phyloP scores from a whole-genome alignment of 176 grass and related monocot species.

The Carex parvula region DNA sequence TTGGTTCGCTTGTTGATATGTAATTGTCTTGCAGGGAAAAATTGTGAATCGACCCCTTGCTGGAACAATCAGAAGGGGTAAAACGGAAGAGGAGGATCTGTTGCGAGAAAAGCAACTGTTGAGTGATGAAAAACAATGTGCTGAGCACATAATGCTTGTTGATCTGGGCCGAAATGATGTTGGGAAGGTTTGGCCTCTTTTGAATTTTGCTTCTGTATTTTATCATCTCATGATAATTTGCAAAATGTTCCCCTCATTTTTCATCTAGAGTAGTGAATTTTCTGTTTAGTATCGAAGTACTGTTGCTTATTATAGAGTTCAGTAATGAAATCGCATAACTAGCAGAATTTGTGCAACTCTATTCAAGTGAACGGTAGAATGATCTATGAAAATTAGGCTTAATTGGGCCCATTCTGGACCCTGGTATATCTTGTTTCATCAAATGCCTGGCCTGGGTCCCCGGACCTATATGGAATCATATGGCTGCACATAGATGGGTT shows the following conservation, averaged over 20 bases:
- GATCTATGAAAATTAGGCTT: background rate
- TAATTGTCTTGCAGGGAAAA: conserved; percentile 39
- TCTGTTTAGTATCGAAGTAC: background rate
- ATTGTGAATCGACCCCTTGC: conserved; percentile 89
- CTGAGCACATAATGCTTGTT: conserved; percentile 91
- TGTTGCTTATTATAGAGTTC: background rate
- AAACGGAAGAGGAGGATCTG: conserved; percentile 58
- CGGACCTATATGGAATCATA: background rate
- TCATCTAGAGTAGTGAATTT: background rate
- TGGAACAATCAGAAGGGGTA: conserved; percentile 78
- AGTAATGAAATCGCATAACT: background rate
- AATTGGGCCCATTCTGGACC: no score
- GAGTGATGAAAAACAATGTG: conserved; percentile 81
- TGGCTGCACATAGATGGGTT: background rate
- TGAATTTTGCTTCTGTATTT: background rate
- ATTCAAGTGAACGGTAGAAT: background rate
- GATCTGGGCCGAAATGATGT: conserved; percentile 96
- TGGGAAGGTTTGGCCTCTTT: conserved; percentile 46
- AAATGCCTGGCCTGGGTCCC: background rate
- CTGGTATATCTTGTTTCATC: background rate
- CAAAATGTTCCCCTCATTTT: background rate
- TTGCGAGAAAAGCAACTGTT: conserved; percentile 64
- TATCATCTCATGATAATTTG: background rate
- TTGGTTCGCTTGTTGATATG: background rate
- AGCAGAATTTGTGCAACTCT: background rate